Base-by-base conservation (phyloP, 2,329 filamentous ascomycete species). In the Sarocladium oryzae region DNA sequence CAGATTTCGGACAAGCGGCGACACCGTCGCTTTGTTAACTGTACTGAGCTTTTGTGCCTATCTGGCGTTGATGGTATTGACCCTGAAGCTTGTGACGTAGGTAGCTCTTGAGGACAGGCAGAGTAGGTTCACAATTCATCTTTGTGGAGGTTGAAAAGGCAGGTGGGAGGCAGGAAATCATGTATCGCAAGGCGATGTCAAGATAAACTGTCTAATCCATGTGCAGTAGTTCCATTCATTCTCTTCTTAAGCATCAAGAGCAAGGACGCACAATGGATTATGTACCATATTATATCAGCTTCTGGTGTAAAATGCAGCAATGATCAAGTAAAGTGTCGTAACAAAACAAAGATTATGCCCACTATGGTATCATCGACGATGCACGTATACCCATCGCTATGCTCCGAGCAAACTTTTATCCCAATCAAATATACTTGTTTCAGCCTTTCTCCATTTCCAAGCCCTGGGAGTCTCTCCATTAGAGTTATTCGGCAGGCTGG, bases 1-100 rank as follows among this genome's bases (percentile, higher is more conserved):
- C 61, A 81, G 76, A 62, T 85, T 85, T 57, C 75, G 81, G 55
- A 85, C 82, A 18, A 82, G 78, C 55, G 80, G 81, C 23, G 82
- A 83, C 60, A 82, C 77, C 49, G 81, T 85, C 18, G 66, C 79
- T 1, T 61, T 85, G 32, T 67, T 85, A 57, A 81, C 78, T 2
- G 56, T 63, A 8, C 61, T 85, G 55, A 84, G 80, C 56, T 60
- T 85, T 37, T 69, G 70, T 33, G 78, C 81, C 4, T 85, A 85
- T 62, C 59, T 77, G 6, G 75, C 72, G 32, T 64, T 85, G 58
- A 63, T 84, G 57, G 71, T 79, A 23, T 63, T 85, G 57, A 78
- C 79, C 1, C 76, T 75, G 70, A 64, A 67, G 50, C 61, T 80
- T 45, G 23, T 67, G 51, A 51, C 9, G 6, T 45, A 24, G 11